Evolutionary conservation across 1,284 basidiomycete genomes (phyloP).

Genomic region (Ceratobasidium sp.): DNA sequence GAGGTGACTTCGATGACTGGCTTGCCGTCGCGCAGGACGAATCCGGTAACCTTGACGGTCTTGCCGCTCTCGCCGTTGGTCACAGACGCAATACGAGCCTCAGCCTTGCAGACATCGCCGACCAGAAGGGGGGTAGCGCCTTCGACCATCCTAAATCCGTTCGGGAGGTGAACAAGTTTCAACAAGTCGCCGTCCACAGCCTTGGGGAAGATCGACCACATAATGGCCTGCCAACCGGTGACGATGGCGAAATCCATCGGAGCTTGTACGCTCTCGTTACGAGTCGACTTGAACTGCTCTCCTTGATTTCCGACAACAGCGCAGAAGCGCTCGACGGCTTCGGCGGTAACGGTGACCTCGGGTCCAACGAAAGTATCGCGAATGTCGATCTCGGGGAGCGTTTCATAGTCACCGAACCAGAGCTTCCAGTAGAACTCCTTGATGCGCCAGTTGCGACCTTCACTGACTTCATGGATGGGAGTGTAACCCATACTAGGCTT

Average conservation of each 20-base stretch:
- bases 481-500: constrained; percentile 87
- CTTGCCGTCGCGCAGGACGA: constrained; percentile 74
- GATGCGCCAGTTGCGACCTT: constrained; percentile 87
- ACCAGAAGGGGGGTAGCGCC: constrained; percentile 77
- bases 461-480: constrained; percentile 89
- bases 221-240: constrained; percentile 96
- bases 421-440: constrained; percentile 97
- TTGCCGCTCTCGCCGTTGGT: constrained; percentile 92
- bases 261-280: constrained; percentile 73
- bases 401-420: constrained; percentile 88
- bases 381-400: constrained; percentile 74
- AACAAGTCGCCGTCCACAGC: constrained; percentile 90
- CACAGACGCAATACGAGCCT: constrained; percentile 87
- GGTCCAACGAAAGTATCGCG: constrained; percentile 82
- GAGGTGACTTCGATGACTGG: constrained; percentile 93
- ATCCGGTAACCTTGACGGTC: constrained; percentile 88
- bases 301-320: constrained; percentile 91
- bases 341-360: constrained; percentile 76
- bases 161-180: constrained; percentile 94
- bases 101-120: constrained; percentile 89
- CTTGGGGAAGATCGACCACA: constrained; percentile 94
- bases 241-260: constrained; percentile 99
- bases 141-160: constrained; percentile 89
- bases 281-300: constrained; percentile 82
- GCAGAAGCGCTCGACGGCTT: constrained; percentile 87